A percentile compares a stretch with the other conserved stretches of the same genome.
These are phyloP conservation scores for Triticum timopheevii DNA, from an alignment of 176 grass and related monocot genomes.

Conservation along the genomic window DNA sequence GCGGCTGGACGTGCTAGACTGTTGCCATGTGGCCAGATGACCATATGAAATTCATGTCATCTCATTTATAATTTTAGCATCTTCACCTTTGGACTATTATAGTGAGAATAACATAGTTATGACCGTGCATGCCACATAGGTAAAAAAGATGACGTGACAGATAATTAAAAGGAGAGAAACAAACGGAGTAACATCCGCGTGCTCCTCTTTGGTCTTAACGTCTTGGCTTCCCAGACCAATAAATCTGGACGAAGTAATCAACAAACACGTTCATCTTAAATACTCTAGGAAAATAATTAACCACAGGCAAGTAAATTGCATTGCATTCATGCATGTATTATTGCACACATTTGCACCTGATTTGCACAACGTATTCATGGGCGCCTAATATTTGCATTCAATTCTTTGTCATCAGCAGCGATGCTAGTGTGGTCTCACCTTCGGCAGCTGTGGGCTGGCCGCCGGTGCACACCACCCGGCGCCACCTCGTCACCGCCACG, in stretches of 20 bases:
- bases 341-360: background rate
- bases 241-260: background rate
- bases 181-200: too few relatives aligned
- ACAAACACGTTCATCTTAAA: background rate
- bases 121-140: too few relatives aligned
- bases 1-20: background rate
- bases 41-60: background rate
- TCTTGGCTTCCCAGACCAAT: too few relatives aligned
- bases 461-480: slow-evolving; percentile 53
- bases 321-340: background rate
- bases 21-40: slow-evolving; percentile 8
- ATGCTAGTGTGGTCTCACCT: background rate
- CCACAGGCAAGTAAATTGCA: background rate
- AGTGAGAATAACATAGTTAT: too few relatives aligned
- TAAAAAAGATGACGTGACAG: too few relatives aligned
- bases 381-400: background rate
- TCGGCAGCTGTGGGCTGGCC: slow-evolving; percentile 63
- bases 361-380: background rate
- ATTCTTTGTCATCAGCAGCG: slow-evolving; percentile 18
- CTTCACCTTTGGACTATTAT: background rate
- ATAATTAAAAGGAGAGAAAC: too few relatives aligned
- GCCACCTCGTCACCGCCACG: slow-evolving; percentile 37
- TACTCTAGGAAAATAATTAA: background rate
- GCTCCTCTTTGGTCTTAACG: too few relatives aligned
- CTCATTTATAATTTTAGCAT: background rate